Base-by-base conservation (phyloP, 2,329 filamentous ascomycete species). In the Hypoxylon sp. region DNA sequence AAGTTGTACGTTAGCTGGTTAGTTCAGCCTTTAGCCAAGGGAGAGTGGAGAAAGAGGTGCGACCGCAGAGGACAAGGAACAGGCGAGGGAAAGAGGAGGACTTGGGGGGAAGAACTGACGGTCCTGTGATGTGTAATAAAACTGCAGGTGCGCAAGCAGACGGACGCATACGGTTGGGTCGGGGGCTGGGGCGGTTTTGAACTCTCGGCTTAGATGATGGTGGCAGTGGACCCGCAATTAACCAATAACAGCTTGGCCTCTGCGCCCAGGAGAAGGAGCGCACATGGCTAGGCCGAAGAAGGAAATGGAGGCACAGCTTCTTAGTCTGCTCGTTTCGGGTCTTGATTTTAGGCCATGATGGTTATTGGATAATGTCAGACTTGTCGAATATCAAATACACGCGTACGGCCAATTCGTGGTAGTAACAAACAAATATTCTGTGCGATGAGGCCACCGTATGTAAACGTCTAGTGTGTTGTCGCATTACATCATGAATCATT, bases 401-500 rank as follows among this genome's bases (percentile, higher is more conserved):
- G 21, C 21, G 6, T 31, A 24, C 24, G 17, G 21, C 42, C 15
- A 37, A 47, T 24, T 29, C 11, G 24, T 31, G 27, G n/a, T 10
- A 19, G 27, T 32, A 63, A 24, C 37, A 63, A 63, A 57, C 19
- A 52, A n/a, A 17, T 44, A 37, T 24, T 39, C 31, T 44, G 17
- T 56, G 50, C n/a, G 42, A 31, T 39, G 17, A 37, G 32, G 7
- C 19, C 13, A 29, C 44, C 24, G 15, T 15, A 42, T 52, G 47
- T 39, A 48, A 21, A n/a, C 2, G 29, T 15, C 21, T 15, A 57
- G 51, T 57, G 54, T 65, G 54, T 52, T 58, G 57, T 59, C 37
- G 60, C 51, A 62, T 68, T 68, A 68, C 62, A 70, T 70, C 65
- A 70, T 65, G 58, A 62, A 68, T 65, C 62, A 56, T 65, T 68